These are phyloP conservation scores for Ilex asprella DNA, from an alignment of 257 asterid genomes.

Conservation along the genomic window DNA sequence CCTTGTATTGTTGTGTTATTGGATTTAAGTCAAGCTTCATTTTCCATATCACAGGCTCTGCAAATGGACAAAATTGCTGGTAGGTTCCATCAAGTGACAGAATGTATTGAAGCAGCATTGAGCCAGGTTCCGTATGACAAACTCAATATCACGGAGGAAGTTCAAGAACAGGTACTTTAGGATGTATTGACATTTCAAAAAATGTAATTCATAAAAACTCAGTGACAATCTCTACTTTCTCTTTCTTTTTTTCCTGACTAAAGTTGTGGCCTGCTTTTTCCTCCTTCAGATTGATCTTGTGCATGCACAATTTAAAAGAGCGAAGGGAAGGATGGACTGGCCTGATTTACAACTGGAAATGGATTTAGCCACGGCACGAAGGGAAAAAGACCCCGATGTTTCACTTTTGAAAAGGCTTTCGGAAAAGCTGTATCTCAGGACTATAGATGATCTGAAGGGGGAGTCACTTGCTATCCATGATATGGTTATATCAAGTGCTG, in stretches of 20 bases:
- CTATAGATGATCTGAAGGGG: constrained; percentile 56
- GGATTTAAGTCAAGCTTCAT: neutral
- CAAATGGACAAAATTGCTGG: constrained; percentile 55
- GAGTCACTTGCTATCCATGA: constrained; percentile 80
- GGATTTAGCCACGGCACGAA: constrained; percentile 78
- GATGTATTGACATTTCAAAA: too few relatives aligned
- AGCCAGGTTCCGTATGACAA: constrained; percentile 55
- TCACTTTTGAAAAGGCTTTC: constrained; percentile 65
- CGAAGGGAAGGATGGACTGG: constrained; percentile 62
- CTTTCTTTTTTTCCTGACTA: neutral
- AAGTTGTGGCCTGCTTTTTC: constrained; percentile 1
- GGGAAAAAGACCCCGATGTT: constrained; percentile 67
- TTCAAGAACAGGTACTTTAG: constrained; percentile 75
- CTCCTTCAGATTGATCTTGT: constrained; percentile 73
- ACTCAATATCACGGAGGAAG: constrained; percentile 80
- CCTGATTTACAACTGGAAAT: constrained; percentile 69
- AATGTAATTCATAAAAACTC: too few relatives aligned
- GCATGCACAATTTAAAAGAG: constrained; percentile 81
- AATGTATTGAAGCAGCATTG: constrained; percentile 72
- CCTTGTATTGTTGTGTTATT: neutral
- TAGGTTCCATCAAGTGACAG: constrained; percentile 55
- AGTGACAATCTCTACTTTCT: neutral
- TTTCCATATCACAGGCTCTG: constrained; percentile 55
- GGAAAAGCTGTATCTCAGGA: constrained; percentile 74
- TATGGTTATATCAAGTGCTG: constrained; percentile 74